Base-by-base conservation (phyloP, 2,329 filamentous ascomycete genomes). In the Ophiostoma australiae region DNA sequence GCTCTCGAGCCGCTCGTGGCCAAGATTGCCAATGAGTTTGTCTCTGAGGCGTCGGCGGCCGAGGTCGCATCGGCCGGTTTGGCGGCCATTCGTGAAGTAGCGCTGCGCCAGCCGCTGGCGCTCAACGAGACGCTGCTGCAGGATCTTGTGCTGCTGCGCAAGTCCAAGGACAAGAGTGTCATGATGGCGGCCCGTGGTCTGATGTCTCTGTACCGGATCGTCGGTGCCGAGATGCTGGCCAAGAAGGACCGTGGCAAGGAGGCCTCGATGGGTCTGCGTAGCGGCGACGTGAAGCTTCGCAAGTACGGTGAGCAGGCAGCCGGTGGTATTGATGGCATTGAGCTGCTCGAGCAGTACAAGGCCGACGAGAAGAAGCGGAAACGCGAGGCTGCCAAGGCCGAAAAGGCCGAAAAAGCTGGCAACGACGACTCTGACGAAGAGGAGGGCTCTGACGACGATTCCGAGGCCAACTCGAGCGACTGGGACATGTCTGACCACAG, bases 21-120 rank as follows among this genome's bases (percentile, higher is more conserved):
- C 79, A 98, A 97, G 82, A 98, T 99, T 76, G 94, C 95, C 41
- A 97, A 98, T 77, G 95, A 99, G 79, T 99, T 99, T 77, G 94
- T 99, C 1, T 97, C 93, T 0, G 95, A 99, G 81, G 95, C 93
- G 1, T 89, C 94, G 0, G 94, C 95, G 0, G 87, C 91, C 3
- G 94, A 98, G 80, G 94, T 99, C 39, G 92, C 92, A 0, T 90
- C 94, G 4, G 94, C 95, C 4, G 95, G 74, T 77, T 84, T 99
- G 70, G 97, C 98, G 79, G 91, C 93, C 17, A 98, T 99, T 75
- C 89, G 95, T 69, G 95, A 99, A 78, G 92, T 99, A 35, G 97
- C 94, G 79, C 90, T 90, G 2, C 87, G 95, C 74, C 95, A 99
- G 77, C 94, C 95, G 1, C 83, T 98, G n/a, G 94, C 94, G 6